Conservation (phyloP, 2,329 filamentous ascomycete species). For the Fusarium sp. region DNA sequence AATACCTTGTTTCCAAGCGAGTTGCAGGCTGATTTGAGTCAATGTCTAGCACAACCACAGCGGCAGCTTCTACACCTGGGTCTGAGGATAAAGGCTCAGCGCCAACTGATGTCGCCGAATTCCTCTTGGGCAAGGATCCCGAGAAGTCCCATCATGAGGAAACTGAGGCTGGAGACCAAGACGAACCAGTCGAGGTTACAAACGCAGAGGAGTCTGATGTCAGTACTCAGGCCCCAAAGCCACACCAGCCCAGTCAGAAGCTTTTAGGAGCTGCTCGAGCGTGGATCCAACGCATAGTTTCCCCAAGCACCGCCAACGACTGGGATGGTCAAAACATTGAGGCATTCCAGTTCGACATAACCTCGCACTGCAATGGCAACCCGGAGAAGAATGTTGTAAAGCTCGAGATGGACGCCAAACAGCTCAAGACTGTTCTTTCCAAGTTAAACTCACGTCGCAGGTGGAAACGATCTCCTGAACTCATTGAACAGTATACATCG, state of each 20-base stretch:
- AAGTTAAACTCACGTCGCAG: background rate
- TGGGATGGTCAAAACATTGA: conserved; percentile 6
- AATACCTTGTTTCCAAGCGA: no score
- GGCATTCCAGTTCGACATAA: conserved; percentile 2
- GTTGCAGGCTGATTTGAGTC: background rate
- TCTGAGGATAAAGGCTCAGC: background rate
- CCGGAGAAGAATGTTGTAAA: background rate
- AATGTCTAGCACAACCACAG: background rate
- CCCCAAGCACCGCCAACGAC: background rate
- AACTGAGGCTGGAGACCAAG: background rate
- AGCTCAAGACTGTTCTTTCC: conserved; percentile 5
- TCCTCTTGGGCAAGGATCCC: background rate
- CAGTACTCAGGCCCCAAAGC: no score
- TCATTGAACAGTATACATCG: background rate
- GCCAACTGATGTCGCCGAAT: no score
- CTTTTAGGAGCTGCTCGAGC: background rate
- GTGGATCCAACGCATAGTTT: conserved; percentile 10
- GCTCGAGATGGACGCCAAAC: conserved; percentile 1
- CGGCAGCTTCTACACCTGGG: background rate
- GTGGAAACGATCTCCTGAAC: background rate
- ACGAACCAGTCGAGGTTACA: background rate
- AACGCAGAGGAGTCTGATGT: fast-evolving
- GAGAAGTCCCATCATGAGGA: background rate
- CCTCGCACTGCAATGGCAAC: background rate
- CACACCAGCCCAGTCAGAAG: no score